Base-by-base conservation (phyloP, 2,329 filamentous ascomycete genomes). In the Talaromyces funiculosus region DNA sequence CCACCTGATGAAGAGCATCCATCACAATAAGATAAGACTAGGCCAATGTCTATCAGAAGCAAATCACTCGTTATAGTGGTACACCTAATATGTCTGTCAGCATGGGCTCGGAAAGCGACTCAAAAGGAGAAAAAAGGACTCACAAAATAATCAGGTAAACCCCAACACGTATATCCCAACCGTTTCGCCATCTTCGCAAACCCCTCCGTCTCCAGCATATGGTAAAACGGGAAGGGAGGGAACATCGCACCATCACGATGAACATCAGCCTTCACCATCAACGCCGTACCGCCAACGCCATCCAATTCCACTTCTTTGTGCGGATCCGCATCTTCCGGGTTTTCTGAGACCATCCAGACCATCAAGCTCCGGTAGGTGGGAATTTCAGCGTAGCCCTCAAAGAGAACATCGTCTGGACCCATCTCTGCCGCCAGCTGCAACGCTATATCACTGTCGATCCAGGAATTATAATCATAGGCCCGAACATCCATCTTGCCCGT, bases 171-270 rank as follows among this genome's bases (percentile, higher is more conserved):
- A 87, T 92, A 97, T 53, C 92, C 92, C 70, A 99, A 75, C 65
- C 94, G 82, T 73, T 85, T 88, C 12, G 92, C 92, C 94, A 99
- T 99, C 78, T 93, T 96, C 18, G 94, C 92, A 71, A 99, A 99
- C 0, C 94, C 94, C 72, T 99, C 94, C 0, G 94, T 97, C 80
- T 99, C 94, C 63, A 99, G 95, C 63, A 99, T 81, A 75, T 99
- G 89, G 73, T 97, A 97, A 72, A 99, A 99, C 3, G 93, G 78
- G 72, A 99, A 99, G 0, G 94, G 85, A 18, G 94, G 94, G 78
- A 99, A 99, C 93, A 97, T 99, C 72, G 94, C 93, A 20, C 94
- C 94, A 71, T 99, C 94, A 26, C 94, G 86, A 73, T 99, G 94
- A 24, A 99, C 94, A 62, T 97, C 92, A 1, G 92, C 94, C 79